Conservation (phyloP, 2,329 filamentous ascomycete species). For the Verticillium nubilum region DNA sequence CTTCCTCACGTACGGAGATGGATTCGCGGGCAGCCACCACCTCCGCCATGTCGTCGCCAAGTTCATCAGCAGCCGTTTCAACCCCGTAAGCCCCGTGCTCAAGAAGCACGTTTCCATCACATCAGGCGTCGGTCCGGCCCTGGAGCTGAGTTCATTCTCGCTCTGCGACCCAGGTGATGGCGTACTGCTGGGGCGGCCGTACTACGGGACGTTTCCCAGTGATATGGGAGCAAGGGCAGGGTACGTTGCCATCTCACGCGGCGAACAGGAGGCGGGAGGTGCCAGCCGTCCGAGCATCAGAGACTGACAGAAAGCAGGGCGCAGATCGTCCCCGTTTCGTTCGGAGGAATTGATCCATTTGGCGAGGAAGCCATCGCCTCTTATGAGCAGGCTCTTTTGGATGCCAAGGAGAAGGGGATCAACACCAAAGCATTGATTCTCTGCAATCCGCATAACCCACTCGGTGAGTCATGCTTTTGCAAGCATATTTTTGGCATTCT, state of each 20-base stretch:
- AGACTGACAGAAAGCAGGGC: constrained; percentile 18
- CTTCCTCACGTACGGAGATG: constrained; percentile 13
- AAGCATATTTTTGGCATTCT: too few species aligned
- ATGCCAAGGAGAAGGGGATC: constrained; percentile 29
- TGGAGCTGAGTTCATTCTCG: neutral
- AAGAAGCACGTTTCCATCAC: neutral
- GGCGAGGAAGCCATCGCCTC: constrained; percentile 29
- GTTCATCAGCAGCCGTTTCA: neutral
- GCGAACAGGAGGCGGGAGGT: too few species aligned
- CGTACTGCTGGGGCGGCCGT: constrained; percentile 28
- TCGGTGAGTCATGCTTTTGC: constrained; percentile 19
- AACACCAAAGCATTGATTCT: constrained; percentile 43
- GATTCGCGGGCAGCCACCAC: neutral
- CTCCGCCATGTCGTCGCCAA: neutral
- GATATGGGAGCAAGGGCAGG: constrained; percentile 27
- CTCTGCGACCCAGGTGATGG: constrained; percentile 1
- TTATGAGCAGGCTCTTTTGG: constrained; percentile 38
- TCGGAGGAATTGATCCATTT: constrained; percentile 37
- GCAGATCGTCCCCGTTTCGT: constrained; percentile 36
- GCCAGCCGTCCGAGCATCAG: neutral
- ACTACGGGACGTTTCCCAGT: constrained; percentile 40
- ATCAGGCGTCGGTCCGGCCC: neutral
- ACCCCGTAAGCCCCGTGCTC: neutral
- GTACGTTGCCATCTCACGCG: neutral
- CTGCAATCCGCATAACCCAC: constrained; percentile 45